Conservation (phyloP, 202 grass and related monocot species). For the Brachypodium distachyon region DNA sequence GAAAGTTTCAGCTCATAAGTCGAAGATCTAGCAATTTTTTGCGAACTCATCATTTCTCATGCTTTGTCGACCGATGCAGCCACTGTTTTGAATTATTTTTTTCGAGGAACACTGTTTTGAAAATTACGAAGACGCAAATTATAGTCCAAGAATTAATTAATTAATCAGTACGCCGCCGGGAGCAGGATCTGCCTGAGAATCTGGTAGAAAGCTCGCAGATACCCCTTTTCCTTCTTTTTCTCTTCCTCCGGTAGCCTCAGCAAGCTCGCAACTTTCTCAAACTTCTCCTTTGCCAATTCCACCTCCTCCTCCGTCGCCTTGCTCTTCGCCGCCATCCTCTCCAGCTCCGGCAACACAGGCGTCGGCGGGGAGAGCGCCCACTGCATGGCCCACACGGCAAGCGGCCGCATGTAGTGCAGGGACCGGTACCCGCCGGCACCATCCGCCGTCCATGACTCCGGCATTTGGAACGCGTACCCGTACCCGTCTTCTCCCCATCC, state of each 20-base stretch:
- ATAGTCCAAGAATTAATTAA: too few relatives aligned
- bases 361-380: constrained; percentile 64
- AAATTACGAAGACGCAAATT: too few relatives aligned
- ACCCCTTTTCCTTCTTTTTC: constrained; percentile 17
- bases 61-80: too few relatives aligned
- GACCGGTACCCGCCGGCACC: constrained; percentile 41
- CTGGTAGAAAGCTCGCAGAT: constrained; percentile 37
- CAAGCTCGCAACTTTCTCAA: constrained; percentile 47
- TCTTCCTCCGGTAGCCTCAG: constrained; percentile 59
- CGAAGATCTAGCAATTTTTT: too few relatives aligned
- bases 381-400: constrained; percentile 77
- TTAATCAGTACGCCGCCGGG: too few relatives aligned
- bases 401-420: constrained; percentile 75
- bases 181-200: constrained; percentile 21
- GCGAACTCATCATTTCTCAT: too few relatives aligned
- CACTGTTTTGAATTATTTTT: too few relatives aligned
- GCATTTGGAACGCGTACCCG: constrained; percentile 75
- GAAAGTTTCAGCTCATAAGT: too few relatives aligned
- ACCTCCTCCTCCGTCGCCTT: not conserved
- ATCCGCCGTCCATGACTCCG: constrained; percentile 54
- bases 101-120: too few relatives aligned
- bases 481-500: not conserved
- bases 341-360: not conserved
- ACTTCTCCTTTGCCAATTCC: constrained; percentile 27
- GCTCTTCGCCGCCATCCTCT: not conserved